phyloP scores from a whole-genome alignment of 768 basidiomycete genomes.

The Chiua virens region DNA sequence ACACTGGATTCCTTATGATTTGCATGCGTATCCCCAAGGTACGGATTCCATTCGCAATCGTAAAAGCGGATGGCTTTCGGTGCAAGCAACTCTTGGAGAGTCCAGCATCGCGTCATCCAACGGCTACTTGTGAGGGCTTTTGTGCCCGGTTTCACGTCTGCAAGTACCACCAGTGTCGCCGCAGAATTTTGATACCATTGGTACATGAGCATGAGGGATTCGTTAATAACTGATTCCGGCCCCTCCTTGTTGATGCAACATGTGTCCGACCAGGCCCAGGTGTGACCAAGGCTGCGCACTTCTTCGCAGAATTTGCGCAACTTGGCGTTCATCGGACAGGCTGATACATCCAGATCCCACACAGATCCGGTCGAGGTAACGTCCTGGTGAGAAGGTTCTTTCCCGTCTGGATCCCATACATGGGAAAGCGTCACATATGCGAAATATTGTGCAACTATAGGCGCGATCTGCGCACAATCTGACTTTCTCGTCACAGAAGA shows the following conservation, averaged over 20 bases:
- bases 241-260: constrained; percentile 1
- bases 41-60: constrained; percentile 5
- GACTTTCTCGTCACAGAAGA: background rate
- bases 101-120: constrained; percentile 6
- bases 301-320: background rate
- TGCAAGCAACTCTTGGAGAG: constrained; percentile 8
- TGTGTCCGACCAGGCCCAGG: constrained; percentile 1
- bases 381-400: constrained; percentile 1
- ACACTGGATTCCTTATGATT: constrained; percentile 1
- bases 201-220: background rate
- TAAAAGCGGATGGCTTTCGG: constrained; percentile 5
- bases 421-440: background rate
- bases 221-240: background rate
- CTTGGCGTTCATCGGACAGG: background rate
- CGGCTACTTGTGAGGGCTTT: background rate
- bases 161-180: background rate
- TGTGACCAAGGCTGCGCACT: background rate
- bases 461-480: background rate
- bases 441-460: background rate
- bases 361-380: background rate
- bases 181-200: background rate
- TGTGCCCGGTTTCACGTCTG: background rate
- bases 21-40: background rate
- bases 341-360: background rate
- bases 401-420: background rate